These are phyloP conservation scores for Tricharina praecox DNA, from an alignment of 495 filamentous ascomycete genomes.

Conservation along the genomic window DNA sequence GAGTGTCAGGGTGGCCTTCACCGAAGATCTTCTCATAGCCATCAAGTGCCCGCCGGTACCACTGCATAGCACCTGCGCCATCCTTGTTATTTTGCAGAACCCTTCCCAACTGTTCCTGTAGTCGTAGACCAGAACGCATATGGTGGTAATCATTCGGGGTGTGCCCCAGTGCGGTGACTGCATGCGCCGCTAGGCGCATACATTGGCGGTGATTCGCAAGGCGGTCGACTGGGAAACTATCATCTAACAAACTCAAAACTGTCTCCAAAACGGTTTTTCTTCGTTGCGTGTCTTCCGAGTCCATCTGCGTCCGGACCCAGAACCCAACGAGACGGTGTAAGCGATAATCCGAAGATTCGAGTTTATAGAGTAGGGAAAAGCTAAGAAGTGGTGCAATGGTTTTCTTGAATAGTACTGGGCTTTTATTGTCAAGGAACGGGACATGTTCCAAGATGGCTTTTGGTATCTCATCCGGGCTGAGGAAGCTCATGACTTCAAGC, in stretches of 20 bases:
- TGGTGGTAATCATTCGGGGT: not conserved
- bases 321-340: not conserved
- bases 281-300: not conserved
- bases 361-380: not conserved
- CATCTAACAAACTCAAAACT: not conserved
- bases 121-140: not conserved
- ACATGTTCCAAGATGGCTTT: constrained; percentile 1
- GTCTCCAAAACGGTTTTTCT: not conserved
- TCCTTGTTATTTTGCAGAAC: constrained; percentile 8
- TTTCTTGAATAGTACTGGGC: not conserved
- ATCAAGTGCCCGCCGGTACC: too few species aligned
- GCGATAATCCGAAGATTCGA: constrained; percentile 4
- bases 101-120: too few species aligned
- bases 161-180: not conserved
- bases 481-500: constrained; percentile 11
- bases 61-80: constrained; percentile 18
- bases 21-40: too few species aligned
- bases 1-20: too few species aligned
- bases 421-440: not conserved
- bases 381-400: not conserved
- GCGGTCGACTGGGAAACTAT: constrained; percentile 1
- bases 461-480: constrained; percentile 10
- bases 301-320: not conserved
- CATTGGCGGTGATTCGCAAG: not conserved
- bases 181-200: not conserved